Base-by-base conservation (phyloP, 169 alveolate genomes). In the Eimeria sp. region DNA sequence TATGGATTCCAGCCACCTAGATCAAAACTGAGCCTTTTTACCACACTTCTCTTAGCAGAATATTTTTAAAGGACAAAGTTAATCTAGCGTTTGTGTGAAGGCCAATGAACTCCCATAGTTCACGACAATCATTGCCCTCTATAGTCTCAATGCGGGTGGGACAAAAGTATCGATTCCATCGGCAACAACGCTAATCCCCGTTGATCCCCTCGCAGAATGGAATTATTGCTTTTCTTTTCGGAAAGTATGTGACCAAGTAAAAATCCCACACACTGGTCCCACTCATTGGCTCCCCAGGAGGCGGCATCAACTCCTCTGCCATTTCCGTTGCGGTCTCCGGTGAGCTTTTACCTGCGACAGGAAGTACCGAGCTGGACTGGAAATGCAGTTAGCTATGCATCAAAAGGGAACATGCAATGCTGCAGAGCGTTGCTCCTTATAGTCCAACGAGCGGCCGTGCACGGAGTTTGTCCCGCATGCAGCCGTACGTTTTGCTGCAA, bases 371-470 rank as follows among this genome's bases (percentile, higher is more conserved):
- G 83, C 83, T 18, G 57, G 57, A 73, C 1, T n/a, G 57, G 49
- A 10, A 27, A 47, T 27, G 78, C 47, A 40, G 5, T 16, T 5
- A 16, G 83, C 25, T 14, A 34, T 18, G 83, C 83, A 40, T 34
- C 0, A 18, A 34, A 34, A 0, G 40, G 40, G 40, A 34, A 34
- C 40, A 34, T 34, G 2, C 40, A 34, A 34, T 34, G 40, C 40
- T 34, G 40, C 40, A 34, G 40, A 34, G 40, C 40, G 40, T 34
- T 34, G 40, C 40, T 34, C 40, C 40, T 34, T 34, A 34, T 34
- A 0, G 57, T 3, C 83, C 57, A 73, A 73, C 83, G 83, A 30
- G 57, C 83, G 30, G 14, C 83, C 83, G 83, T 73, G 83, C 83
- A 73, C 30, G 5, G n/a, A 25, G 13, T 3, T 40, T 4, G 80